Evolutionary conservation across 176 grass and related monocot species (phyloP).

Genomic region (Chrysopogon serrulatus): DNA sequence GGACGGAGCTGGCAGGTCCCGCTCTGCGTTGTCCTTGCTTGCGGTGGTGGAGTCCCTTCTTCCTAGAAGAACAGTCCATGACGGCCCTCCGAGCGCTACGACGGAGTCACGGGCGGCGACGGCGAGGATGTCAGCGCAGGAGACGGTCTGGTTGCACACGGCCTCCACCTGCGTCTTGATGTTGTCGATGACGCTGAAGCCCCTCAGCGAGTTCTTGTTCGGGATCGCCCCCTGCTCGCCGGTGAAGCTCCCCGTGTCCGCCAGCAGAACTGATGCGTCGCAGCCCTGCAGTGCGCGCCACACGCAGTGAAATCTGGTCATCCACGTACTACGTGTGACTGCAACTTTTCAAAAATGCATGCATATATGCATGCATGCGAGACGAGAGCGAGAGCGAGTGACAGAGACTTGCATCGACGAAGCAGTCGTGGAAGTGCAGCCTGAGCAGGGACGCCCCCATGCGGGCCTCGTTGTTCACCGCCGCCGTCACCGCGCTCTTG

Average conservation of each 20-base stretch:
- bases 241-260: slow-evolving; percentile 27
- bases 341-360: no score
- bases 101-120: slow-evolving; percentile 72
- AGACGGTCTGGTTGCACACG: slow-evolving; percentile 65
- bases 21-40: neutral
- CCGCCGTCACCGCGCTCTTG: slow-evolving; percentile 44
- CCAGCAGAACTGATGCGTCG: slow-evolving; percentile 61
- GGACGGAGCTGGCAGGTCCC: slow-evolving; percentile 17
- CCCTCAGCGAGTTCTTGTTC: slow-evolving; percentile 33
- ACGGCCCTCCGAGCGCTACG: slow-evolving; percentile 48
- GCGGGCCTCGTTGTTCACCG: slow-evolving; percentile 39
- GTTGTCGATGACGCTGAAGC: slow-evolving; percentile 48
- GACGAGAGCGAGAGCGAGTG: no score
- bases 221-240: slow-evolving; percentile 29
- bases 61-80: slow-evolving; percentile 46
- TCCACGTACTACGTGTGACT: no score
- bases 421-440: slow-evolving; percentile 95
- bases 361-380: neutral
- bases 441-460: slow-evolving; percentile 79
- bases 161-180: slow-evolving; percentile 66
- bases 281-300: slow-evolving; percentile 35
- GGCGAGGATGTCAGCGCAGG: slow-evolving; percentile 74
- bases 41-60: slow-evolving; percentile 45
- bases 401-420: slow-evolving; percentile 82
- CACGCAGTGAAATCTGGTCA: neutral